A percentile compares a stretch with the other conserved stretches of the same genome.
These are phyloP conservation scores for Leptographium galeiforme DNA, from an alignment of 2,329 filamentous ascomycete species.

Conservation along the genomic window DNA sequence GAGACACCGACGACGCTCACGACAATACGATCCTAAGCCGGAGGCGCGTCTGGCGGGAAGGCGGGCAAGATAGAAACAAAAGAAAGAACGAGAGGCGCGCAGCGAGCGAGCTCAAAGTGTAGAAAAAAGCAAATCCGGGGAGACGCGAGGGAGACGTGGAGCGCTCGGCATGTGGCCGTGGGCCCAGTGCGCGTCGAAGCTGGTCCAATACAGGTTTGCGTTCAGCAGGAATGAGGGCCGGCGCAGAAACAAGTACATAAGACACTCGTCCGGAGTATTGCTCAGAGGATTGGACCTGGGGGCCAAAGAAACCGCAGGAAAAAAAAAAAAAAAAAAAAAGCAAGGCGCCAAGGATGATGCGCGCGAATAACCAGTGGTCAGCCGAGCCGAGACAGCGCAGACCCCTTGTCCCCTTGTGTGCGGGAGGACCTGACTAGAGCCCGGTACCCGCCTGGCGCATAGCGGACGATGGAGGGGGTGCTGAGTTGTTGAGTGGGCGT, in stretches of 20 bases:
- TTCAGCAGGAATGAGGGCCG: background rate
- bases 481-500: background rate
- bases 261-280: no score
- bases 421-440: background rate
- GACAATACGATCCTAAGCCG: background rate
- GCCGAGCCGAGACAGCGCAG: background rate
- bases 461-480: background rate
- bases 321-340: background rate
- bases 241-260: background rate
- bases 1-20: background rate
- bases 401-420: background rate
- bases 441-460: background rate
- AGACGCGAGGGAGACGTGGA: background rate
- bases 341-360: background rate
- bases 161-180: background rate
- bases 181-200: background rate
- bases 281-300: no score
- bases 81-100: background rate
- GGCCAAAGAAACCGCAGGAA: background rate
- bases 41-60: no score
- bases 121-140: background rate
- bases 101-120: background rate
- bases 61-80: background rate
- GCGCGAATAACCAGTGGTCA: background rate
- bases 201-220: background rate